These are phyloP conservation scores for Perilla frutescens DNA, from an alignment of 257 asterid species.

Conservation along the genomic window DNA sequence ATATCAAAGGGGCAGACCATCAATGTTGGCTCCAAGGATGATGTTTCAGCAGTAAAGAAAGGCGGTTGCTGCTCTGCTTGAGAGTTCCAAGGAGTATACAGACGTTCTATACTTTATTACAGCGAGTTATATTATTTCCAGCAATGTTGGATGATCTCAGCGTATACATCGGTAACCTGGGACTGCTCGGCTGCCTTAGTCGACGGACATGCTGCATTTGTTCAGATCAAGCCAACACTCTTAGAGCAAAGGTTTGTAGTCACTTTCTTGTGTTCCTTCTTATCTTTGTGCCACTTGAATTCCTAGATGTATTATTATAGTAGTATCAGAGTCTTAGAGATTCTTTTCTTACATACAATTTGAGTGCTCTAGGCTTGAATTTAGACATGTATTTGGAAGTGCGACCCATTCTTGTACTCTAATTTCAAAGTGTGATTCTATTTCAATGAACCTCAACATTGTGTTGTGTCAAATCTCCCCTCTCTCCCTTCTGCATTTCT, in stretches of 20 bases:
- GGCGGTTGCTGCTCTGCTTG: conserved; percentile 43
- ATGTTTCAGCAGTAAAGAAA: conserved; percentile 47
- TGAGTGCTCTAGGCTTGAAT: conserved; percentile 33
- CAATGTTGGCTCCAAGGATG: conserved; percentile 42
- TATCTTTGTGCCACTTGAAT: not conserved
- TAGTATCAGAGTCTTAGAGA: conserved; percentile 33
- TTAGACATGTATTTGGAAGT: conserved; percentile 33
- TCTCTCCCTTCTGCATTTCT: not conserved
- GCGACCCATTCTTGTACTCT: conserved; percentile 28
- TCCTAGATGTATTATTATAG: conserved; percentile 39
- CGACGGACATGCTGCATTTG: conserved; percentile 22
- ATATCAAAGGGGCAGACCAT: conserved; percentile 47
- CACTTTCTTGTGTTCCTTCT: conserved; percentile 2
- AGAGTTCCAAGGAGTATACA: conserved; percentile 4
- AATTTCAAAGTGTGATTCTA: conserved; percentile 32
- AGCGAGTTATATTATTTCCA: conserved; percentile 23
- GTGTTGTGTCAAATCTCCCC: not conserved
- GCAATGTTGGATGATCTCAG: not conserved
- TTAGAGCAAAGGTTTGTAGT: conserved; percentile 27
- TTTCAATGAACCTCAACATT: conserved; percentile 19
- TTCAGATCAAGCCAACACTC: conserved; percentile 23
- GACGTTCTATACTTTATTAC: not conserved
- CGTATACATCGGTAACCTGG: conserved; percentile 15
- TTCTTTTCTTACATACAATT: conserved; percentile 25
- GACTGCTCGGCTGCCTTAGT: conserved; percentile 30